phyloP scores from a whole-genome alignment of 192 early-diverging fungal genomes.

The Chytriomyces sp. region DNA sequence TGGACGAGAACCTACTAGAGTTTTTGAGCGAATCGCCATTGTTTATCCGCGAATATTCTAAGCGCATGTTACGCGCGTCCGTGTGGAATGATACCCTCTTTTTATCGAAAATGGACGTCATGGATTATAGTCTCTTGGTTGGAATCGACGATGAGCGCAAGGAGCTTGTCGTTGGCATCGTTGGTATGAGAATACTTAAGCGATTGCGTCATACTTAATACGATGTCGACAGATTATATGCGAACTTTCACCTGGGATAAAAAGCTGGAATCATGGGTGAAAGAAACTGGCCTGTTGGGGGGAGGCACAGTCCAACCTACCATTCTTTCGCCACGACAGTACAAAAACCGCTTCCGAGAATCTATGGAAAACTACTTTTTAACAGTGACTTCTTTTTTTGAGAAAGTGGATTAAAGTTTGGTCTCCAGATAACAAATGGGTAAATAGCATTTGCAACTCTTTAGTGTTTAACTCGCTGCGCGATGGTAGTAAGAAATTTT shows the following conservation, averaged over 20 bases:
- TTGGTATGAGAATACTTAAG: no score
- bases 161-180: constrained; percentile 96
- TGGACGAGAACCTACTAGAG: constrained; percentile 94
- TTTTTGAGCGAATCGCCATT: constrained; percentile 84
- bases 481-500: no score
- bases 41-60: constrained; percentile 89
- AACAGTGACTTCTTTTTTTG: constrained; percentile 62
- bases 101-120: constrained; percentile 89
- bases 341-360: constrained; percentile 88
- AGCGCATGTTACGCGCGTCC: constrained; percentile 79
- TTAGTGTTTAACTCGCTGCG: no score
- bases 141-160: constrained; percentile 85
- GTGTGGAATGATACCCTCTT: constrained; percentile 95
- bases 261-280: constrained; percentile 97
- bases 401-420: not conserved
- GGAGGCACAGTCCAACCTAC: constrained; percentile 91
- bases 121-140: constrained; percentile 97
- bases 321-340: constrained; percentile 93
- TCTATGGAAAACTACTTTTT: constrained; percentile 93
- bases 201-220: constrained; percentile 31
- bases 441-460: no score
- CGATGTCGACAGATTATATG: constrained; percentile 77
- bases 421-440: no score
- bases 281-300: constrained; percentile 89
- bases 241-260: constrained; percentile 99